phyloP scores from a whole-genome alignment of 192 early-diverging fungal genomes.

The Podila epicladia region DNA sequence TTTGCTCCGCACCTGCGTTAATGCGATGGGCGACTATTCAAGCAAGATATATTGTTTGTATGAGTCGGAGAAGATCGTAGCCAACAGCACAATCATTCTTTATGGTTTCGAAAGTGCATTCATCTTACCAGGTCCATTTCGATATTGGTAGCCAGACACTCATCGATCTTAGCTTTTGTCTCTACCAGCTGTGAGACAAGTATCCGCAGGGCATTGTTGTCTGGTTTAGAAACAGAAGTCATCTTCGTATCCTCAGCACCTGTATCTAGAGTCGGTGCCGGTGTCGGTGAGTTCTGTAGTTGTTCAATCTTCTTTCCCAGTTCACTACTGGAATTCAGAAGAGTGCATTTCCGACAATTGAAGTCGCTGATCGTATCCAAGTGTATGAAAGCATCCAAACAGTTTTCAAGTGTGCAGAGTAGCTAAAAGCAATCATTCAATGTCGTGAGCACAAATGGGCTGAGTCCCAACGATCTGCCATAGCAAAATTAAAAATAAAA shows the following conservation, averaged over 20 bases:
- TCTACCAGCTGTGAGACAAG: slow-evolving; percentile 27
- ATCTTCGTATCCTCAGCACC: not conserved
- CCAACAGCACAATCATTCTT: too few relatives aligned
- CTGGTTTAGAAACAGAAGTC: not conserved
- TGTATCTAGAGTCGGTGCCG: not conserved
- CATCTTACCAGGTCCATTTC: slow-evolving; percentile 56
- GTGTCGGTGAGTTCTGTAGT: not conserved
- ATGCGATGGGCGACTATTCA: slow-evolving; percentile 29
- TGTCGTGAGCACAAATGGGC: not conserved
- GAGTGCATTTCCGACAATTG: slow-evolving; percentile 71
- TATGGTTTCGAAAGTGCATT: not conserved
- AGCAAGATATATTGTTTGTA: not conserved
- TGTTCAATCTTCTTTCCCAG: slow-evolving; percentile 34
- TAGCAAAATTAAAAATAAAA: not conserved
- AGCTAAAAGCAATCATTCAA: slow-evolving; percentile 19
- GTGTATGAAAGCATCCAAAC: slow-evolving; percentile 68
- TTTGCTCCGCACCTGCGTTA: slow-evolving; percentile 27
- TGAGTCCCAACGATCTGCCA: too few relatives aligned
- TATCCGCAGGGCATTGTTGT: not conserved
- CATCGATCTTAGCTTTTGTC: slow-evolving; percentile 52
- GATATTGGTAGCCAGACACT: slow-evolving; percentile 50
- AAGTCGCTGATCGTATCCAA: slow-evolving; percentile 75
- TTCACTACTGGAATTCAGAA: slow-evolving; percentile 57
- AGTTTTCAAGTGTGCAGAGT: slow-evolving; percentile 68
- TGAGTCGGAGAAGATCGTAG: too few relatives aligned